Evolutionary conservation across 2,329 filamentous ascomycete species (phyloP).

Genomic region (Escovopsis sp.): DNA sequence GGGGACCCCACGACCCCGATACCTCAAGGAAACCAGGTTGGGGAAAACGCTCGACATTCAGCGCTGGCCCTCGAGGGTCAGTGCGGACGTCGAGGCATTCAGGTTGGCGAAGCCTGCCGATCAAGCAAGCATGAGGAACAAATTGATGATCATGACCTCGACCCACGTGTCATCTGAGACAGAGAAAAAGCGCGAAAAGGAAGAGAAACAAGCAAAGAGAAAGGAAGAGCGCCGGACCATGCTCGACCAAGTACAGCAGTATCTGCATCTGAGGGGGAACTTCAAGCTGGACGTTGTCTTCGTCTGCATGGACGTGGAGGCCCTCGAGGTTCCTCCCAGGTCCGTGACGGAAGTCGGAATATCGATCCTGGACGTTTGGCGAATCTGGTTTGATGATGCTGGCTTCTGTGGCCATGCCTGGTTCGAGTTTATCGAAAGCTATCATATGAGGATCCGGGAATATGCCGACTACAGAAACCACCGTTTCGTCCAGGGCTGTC

Average conservation of each 20-base stretch:
- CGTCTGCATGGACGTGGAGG: conserved; percentile 70
- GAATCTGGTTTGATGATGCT: no score
- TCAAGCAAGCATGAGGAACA: conserved; percentile 3
- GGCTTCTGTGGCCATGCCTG: no score
- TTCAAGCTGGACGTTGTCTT: conserved; percentile 35
- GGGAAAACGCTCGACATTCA: conserved; percentile 19
- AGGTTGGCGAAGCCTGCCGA: not conserved
- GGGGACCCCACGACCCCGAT: conserved; percentile 50
- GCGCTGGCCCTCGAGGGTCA: conserved; percentile 21
- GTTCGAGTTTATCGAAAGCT: conserved; percentile 39
- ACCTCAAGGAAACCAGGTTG: conserved; percentile 42
- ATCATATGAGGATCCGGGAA: conserved; percentile 68
- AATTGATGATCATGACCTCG: conserved; percentile 11
- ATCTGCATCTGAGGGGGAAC: conserved; percentile 43
- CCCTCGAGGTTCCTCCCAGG: conserved; percentile 51
- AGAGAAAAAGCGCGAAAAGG: conserved; percentile 23
- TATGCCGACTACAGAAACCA: conserved; percentile 50
- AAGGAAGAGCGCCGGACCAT: conserved; percentile 37
- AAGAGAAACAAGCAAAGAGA: conserved; percentile 32
- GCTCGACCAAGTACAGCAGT: conserved; percentile 51
- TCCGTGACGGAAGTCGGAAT: conserved; percentile 78
- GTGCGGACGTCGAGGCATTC: conserved; percentile 19
- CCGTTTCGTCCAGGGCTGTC: conserved; percentile 56
- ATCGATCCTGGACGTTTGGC: conserved; percentile 30
- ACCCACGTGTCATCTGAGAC: conserved; percentile 7